A percentile compares a stretch with the other conserved stretches of the same genome.
Evolutionary conservation across 495 filamentous ascomycete genomes (phyloP).

Genomic region (Aspergillus mulundensis): DNA sequence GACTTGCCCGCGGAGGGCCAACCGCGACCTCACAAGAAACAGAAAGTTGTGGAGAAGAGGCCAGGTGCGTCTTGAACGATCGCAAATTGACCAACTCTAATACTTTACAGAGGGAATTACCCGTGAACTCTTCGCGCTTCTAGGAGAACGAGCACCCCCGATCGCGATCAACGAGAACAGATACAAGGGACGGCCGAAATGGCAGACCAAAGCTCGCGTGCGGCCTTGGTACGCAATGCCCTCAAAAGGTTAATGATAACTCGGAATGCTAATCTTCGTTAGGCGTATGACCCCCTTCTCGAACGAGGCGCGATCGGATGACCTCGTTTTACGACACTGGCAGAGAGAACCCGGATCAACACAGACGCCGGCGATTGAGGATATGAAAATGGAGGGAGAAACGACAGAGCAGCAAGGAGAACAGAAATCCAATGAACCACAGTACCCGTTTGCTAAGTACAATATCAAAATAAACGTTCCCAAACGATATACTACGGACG

Average conservation of each 20-base stretch:
- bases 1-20: slow-evolving; percentile 66
- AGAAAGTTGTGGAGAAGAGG: slow-evolving; percentile 65
- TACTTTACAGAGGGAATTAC: slow-evolving; percentile 62
- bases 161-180: slow-evolving; percentile 63
- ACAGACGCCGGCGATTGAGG: slow-evolving; percentile 38
- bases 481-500: slow-evolving; percentile 70
- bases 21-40: slow-evolving; percentile 68
- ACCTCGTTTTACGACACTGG: slow-evolving; percentile 68
- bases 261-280: neutral
- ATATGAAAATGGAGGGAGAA: slow-evolving; percentile 40
- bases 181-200: slow-evolving; percentile 60
- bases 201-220: slow-evolving; percentile 49
- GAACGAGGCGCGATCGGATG: slow-evolving; percentile 53
- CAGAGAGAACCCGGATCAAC: slow-evolving; percentile 38
- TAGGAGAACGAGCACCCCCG: slow-evolving; percentile 65
- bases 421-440: slow-evolving; percentile 25
- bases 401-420: slow-evolving; percentile 37
- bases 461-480: slow-evolving; percentile 74
- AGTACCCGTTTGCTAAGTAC: slow-evolving; percentile 68
- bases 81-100: neutral
- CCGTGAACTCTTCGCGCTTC: slow-evolving; percentile 60
- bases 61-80: slow-evolving; percentile 47
- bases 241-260: neutral
- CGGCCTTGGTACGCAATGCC: slow-evolving; percentile 49
- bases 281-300: slow-evolving; percentile 55